Evolutionary conservation across 441 rosid species (phyloP), one percentile per base, ranked within the genome.

Genomic region (Pelargonium cotyledonis): DNA sequence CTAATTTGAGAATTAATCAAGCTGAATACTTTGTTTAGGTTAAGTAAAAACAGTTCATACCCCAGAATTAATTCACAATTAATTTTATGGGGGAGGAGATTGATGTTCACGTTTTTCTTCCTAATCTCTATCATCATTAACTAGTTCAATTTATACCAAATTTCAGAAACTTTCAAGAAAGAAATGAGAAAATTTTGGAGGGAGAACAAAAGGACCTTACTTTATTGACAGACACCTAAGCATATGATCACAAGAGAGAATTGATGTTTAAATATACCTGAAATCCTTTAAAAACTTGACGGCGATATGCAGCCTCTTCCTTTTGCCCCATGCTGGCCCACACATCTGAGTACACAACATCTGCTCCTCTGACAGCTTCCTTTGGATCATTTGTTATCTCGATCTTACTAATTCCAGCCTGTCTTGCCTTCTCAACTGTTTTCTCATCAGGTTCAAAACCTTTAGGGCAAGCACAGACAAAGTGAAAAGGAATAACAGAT

Each of bases 241-340:
- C 10, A 58, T 19, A 41, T 16, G 18, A 63, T 15, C 23, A 61
- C 9, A 6, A 61, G 18, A 29, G 44, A 51, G 35, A 9, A 6
- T 10, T 49, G 18, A 44, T 4, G 23, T 9, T 11, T 16, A 69
- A 31, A 31, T n/a, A 51, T 72, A 90, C 99, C 97, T 95, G 99
- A 84, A 95, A 95, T 67, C 98, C 99, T 80, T 86, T 88, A 75
- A 95, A 95, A 58, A 76, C 88, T 86, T 92, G 83, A 35, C 76
- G 89, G 35, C 99, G 96, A 65, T 82, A 69, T 67, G 89, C 96
- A 70, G 98, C 97, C 85, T 95, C 98, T 71, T 95, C 96, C 78
- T 92, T 95, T 71, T 95, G 99, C 40, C 99, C 99, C 99, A 92
- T 92, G 78, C 98, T 95, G 65, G 99, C 98, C 98, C 98, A 90